Percentiles rank a stretch among this genome's conserved stretches.
phyloP scores from a whole-genome alignment of 1,139 yeast species.

The Blastobotrys petasosporus region DNA sequence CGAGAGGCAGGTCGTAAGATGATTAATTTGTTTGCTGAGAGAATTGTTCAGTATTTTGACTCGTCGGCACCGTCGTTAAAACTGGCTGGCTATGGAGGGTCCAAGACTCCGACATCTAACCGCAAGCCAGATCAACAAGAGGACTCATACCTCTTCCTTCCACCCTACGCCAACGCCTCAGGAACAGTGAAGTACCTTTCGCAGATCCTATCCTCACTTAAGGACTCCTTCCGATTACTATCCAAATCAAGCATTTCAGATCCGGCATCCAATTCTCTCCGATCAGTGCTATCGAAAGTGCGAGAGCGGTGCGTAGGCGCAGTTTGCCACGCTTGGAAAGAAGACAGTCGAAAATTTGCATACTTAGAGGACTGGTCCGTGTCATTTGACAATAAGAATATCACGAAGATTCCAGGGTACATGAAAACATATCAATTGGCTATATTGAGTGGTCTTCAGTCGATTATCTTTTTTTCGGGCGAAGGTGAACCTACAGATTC shows the following conservation, averaged over 20 bases:
- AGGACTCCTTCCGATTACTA: constrained; percentile 40
- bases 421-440: constrained; percentile 30
- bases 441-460: constrained; percentile 29
- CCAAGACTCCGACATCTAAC: neutral
- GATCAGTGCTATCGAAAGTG: constrained; percentile 35
- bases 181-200: constrained; percentile 48
- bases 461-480: constrained; percentile 23
- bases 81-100: neutral
- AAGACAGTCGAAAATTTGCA: constrained; percentile 43
- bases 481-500: constrained; percentile 16
- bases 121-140: constrained; percentile 1
- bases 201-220: constrained; percentile 36
- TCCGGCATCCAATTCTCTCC: constrained; percentile 35
- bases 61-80: constrained; percentile 6
- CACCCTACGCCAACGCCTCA: constrained; percentile 55
- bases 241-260: constrained; percentile 41
- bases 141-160: constrained; percentile 49
- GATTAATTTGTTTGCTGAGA: constrained; percentile 22
- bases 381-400: constrained; percentile 17
- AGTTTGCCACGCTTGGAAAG: constrained; percentile 45
- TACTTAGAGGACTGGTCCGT: constrained; percentile 40
- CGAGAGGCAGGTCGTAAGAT: constrained; percentile 24
- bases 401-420: constrained; percentile 27
- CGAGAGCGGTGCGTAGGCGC: constrained; percentile 43
- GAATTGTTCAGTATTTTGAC: constrained; percentile 30